Conservation (phyloP, 305 asterid genomes). For the Petunia hybrid region DNA sequence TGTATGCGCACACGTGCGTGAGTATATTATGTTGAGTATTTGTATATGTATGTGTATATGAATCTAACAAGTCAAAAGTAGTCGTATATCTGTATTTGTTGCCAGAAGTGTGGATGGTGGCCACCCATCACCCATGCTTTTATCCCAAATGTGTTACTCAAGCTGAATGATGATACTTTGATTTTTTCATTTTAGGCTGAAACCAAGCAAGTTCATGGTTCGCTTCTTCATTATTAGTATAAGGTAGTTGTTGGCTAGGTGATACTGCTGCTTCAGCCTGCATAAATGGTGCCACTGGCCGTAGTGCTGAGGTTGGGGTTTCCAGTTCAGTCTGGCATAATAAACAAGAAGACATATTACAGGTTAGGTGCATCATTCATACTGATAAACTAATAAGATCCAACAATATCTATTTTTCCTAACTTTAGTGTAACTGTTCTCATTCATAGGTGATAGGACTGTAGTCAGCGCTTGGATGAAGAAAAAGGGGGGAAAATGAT, state of each 20-base stretch:
- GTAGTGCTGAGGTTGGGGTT: slow-evolving; percentile 25
- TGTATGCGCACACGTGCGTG: neutral
- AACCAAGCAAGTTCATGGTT: slow-evolving; percentile 7
- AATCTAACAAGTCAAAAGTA: neutral
- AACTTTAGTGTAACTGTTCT: neutral
- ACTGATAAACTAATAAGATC: neutral
- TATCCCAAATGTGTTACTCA: neutral
- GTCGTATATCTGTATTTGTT: neutral
- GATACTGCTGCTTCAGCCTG: slow-evolving; percentile 3
- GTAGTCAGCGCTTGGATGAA: neutral
- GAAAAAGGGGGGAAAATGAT: neutral
- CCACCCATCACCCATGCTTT: neutral
- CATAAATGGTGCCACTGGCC: slow-evolving; percentile 13
- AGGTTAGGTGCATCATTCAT: neutral
- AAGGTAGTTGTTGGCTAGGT: neutral
- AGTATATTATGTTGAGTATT: neutral
- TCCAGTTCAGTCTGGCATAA: slow-evolving; percentile 25
- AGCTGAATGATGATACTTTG: slow-evolving; percentile 10
- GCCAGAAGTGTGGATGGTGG: neutral
- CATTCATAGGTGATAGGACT: neutral
- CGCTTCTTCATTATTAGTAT: neutral
- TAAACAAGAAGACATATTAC: neutral
- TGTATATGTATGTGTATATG: neutral
- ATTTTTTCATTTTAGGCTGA: slow-evolving; percentile 25
- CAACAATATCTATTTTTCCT: neutral